phyloP scores from a whole-genome alignment of 2,329 filamentous ascomycete genomes.

The Emmonsia crescens region DNA sequence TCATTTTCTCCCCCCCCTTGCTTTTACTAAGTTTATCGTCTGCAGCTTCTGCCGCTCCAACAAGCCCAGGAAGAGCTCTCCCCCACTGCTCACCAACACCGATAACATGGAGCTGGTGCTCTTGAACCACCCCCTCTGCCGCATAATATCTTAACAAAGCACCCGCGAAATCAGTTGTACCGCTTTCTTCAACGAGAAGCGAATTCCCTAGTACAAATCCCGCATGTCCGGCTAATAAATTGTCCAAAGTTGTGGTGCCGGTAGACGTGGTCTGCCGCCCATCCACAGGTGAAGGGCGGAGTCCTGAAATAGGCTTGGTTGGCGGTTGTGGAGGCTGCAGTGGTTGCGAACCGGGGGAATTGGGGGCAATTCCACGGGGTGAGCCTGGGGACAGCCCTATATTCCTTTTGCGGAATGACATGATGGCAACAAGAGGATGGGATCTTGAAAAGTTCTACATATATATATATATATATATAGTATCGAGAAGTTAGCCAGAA shows the following conservation, averaged over 20 bases:
- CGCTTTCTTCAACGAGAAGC: conserved; percentile 73
- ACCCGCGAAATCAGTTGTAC: conserved; percentile 88
- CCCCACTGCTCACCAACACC: conserved; percentile 72
- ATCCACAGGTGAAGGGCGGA: conserved; percentile 79
- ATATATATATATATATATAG: not conserved
- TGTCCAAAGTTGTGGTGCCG: conserved; percentile 75
- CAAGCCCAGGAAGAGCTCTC: conserved; percentile 68
- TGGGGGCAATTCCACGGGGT: conserved; percentile 23
- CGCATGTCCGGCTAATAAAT: conserved; percentile 72
- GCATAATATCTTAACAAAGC: conserved; percentile 79
- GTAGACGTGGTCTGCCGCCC: conserved; percentile 84
- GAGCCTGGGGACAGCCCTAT: conserved; percentile 41
- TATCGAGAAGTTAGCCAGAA: not conserved
- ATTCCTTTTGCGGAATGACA: conserved; percentile 61
- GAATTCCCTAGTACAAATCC: conserved; percentile 74
- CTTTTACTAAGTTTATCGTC: conserved; percentile 32
- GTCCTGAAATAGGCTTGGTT: conserved; percentile 36
- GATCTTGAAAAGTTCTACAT: not conserved
- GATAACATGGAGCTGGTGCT: conserved; percentile 76
- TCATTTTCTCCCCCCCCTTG: conserved; percentile 71
- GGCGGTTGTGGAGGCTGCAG: conserved; percentile 13
- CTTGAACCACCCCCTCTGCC: conserved; percentile 84
- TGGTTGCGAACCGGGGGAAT: conserved; percentile 14
- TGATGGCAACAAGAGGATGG: conserved; percentile 21
- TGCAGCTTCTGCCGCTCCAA: conserved; percentile 38